Conservation (phyloP, 2,329 filamentous ascomycete species). For the Talaromyces sp. region DNA sequence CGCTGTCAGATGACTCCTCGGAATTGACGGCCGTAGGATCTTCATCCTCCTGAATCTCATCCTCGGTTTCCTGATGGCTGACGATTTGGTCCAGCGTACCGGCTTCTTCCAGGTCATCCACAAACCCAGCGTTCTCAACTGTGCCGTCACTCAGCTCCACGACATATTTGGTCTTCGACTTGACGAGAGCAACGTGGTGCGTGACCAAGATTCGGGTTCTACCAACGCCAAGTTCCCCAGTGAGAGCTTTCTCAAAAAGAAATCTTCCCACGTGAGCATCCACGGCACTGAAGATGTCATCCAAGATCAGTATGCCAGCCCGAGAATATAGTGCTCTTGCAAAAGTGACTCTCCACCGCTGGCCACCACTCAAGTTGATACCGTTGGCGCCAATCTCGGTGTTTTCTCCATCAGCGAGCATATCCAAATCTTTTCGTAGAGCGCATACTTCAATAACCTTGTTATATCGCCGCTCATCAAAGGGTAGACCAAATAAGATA, state of each 20-base stretch:
- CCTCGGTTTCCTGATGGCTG: slow-evolving; percentile 41
- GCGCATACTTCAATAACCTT: slow-evolving; percentile 69
- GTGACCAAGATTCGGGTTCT: slow-evolving; percentile 75
- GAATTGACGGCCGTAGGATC: slow-evolving; percentile 7
- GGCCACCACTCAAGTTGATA: slow-evolving; percentile 77
- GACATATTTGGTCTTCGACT: slow-evolving; percentile 66
- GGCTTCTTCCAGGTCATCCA: slow-evolving; percentile 52
- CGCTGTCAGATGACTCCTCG: background rate
- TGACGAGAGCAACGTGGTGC: slow-evolving; percentile 68
- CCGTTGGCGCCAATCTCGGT: slow-evolving; percentile 82
- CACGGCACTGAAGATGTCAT: slow-evolving; percentile 77
- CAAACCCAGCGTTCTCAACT: slow-evolving; percentile 55
- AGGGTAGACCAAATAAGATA: slow-evolving; percentile 69
- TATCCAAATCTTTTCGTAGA: slow-evolving; percentile 67
- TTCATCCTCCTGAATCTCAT: slow-evolving; percentile 6
- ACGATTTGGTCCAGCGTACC: slow-evolving; percentile 41
- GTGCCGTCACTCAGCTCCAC: slow-evolving; percentile 67
- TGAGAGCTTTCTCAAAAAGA: slow-evolving; percentile 70
- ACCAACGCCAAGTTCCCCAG: slow-evolving; percentile 62
- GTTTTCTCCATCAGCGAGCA: slow-evolving; percentile 68
- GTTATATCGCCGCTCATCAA: slow-evolving; percentile 62
- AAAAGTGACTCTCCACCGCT: slow-evolving; percentile 76
- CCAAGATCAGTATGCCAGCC: slow-evolving; percentile 68
- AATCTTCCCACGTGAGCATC: slow-evolving; percentile 77
- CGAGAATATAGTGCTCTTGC: slow-evolving; percentile 75